Evolutionary conservation across 352 stramenopile genomes (phyloP).

Genomic region (Phytophthora sp.): DNA sequence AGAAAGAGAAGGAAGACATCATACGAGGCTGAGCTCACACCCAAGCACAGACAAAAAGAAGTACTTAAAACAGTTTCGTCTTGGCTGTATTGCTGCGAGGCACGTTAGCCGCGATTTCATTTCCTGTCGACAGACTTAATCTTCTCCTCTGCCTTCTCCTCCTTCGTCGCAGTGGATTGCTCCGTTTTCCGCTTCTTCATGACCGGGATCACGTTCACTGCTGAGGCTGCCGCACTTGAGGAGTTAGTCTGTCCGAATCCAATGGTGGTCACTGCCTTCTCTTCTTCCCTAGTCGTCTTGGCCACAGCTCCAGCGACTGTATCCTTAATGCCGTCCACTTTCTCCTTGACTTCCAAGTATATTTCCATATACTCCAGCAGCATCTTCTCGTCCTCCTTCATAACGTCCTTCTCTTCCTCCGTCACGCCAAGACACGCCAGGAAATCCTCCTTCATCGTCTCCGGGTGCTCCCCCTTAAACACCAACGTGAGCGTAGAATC

Average conservation of each 20-base stretch:
- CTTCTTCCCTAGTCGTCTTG: no score
- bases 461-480: conserved; percentile 59
- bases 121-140: conserved; percentile 11
- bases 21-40: conserved; percentile 1
- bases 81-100: conserved; percentile 13
- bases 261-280: conserved; percentile 63
- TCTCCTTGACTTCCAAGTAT: conserved; percentile 87
- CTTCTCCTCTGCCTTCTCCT: conserved; percentile 17
- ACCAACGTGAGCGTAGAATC: conserved; percentile 38
- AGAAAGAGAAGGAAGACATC: conserved; percentile 23
- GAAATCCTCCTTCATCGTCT: conserved; percentile 65
- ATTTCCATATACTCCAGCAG: conserved; percentile 87
- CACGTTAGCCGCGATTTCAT: conserved; percentile 17
- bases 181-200: conserved; percentile 76
- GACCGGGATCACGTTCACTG: conserved; percentile 76
- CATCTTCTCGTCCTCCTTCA: conserved; percentile 44
- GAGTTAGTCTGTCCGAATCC: conserved; percentile 57
- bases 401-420: conserved; percentile 26
- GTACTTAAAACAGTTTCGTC: conserved; percentile 32
- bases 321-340: conserved; percentile 82
- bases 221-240: conserved; percentile 14
- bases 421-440: conserved; percentile 49
- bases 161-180: no score
- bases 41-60: conserved; percentile 17
- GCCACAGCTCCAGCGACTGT: conserved; percentile 37